Conservation (phyloP, 192 early-diverging fungal genomes). For the Spinellus fusiger region DNA sequence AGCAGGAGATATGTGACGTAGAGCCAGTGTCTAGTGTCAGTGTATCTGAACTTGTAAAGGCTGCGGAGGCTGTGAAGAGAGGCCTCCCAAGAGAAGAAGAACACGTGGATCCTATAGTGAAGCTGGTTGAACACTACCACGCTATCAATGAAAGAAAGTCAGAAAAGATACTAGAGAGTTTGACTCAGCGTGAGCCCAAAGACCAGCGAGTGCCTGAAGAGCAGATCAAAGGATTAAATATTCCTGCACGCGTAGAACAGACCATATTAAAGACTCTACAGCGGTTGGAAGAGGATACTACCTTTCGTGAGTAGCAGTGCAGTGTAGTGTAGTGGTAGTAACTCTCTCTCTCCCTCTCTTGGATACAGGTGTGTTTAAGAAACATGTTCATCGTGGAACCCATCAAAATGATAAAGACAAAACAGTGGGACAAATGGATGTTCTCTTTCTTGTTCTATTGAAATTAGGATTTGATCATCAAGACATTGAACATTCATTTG, state of each 20-base stretch:
- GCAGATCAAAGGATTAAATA: not conserved
- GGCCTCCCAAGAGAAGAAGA: too few species aligned
- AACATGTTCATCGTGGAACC: not conserved
- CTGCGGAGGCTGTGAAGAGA: too few species aligned
- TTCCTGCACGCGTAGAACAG: conserved; percentile 3
- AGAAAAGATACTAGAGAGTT: not conserved
- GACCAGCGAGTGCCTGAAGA: not conserved
- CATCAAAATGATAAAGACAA: conserved; percentile 7
- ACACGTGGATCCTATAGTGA: not conserved
- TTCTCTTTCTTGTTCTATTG: conserved; percentile 36
- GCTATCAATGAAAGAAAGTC: conserved; percentile 5
- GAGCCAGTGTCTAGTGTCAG: too few species aligned
- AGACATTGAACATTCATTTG: conserved; percentile 40
- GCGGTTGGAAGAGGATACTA: not conserved
- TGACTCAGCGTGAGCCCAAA: not conserved
- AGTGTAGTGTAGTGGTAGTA: too few species aligned
- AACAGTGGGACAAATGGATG: conserved; percentile 38
- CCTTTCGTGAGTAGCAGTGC: too few species aligned
- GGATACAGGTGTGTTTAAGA: not conserved
- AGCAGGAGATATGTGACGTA: not conserved
- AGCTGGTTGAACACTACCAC: conserved; percentile 1
- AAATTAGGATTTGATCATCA: conserved; percentile 38
- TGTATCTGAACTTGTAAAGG: too few species aligned
- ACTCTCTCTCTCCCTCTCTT: too few species aligned
- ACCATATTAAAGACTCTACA: not conserved